Percentiles rank a stretch among this genome's conserved stretches.
These are phyloP conservation scores for Rhizopogon roseolus DNA, from an alignment of 768 basidiomycete genomes.

Conservation along the genomic window DNA sequence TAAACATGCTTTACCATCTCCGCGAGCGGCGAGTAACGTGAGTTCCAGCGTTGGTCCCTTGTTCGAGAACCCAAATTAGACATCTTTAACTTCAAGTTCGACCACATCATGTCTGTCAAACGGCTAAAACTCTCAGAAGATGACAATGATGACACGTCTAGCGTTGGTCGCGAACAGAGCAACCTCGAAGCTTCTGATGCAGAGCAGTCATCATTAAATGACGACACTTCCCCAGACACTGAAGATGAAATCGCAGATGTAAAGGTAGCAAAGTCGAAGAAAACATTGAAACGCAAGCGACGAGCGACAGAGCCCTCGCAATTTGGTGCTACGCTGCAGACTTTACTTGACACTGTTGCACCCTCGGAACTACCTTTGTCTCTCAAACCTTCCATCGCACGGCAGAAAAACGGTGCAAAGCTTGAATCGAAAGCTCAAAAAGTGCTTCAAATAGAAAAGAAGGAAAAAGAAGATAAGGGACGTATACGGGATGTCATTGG, in stretches of 20 bases:
- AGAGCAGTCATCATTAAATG: constrained; percentile 7
- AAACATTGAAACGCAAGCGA: constrained; percentile 80
- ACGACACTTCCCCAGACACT: constrained; percentile 35
- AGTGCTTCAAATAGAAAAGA: constrained; percentile 64
- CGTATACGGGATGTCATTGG: constrained; percentile 69
- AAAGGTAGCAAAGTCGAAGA: constrained; percentile 62
- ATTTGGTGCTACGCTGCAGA: constrained; percentile 73
- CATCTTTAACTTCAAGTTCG: neutral
- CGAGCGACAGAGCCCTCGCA: constrained; percentile 70
- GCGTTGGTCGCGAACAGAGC: neutral
- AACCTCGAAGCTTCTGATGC: constrained; percentile 3
- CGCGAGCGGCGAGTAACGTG: neutral
- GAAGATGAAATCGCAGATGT: constrained; percentile 60
- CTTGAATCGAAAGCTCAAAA: constrained; percentile 69
- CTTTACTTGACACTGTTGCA: constrained; percentile 64
- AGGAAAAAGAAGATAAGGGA: constrained; percentile 68
- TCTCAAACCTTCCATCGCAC: constrained; percentile 67
- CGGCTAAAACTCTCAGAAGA: constrained; percentile 39
- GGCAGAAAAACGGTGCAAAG: constrained; percentile 72
- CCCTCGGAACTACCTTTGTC: constrained; percentile 72
- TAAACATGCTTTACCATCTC: neutral
- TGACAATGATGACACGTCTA: constrained; percentile 8
- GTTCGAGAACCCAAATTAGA: neutral
- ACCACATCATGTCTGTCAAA: constrained; percentile 46
- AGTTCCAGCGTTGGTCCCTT: no score